A percentile compares a stretch with the other conserved stretches of the same genome.
Evolutionary conservation across 2,329 filamentous ascomycete species (phyloP).

Genomic region (Microdochium trichocladiopsis): DNA sequence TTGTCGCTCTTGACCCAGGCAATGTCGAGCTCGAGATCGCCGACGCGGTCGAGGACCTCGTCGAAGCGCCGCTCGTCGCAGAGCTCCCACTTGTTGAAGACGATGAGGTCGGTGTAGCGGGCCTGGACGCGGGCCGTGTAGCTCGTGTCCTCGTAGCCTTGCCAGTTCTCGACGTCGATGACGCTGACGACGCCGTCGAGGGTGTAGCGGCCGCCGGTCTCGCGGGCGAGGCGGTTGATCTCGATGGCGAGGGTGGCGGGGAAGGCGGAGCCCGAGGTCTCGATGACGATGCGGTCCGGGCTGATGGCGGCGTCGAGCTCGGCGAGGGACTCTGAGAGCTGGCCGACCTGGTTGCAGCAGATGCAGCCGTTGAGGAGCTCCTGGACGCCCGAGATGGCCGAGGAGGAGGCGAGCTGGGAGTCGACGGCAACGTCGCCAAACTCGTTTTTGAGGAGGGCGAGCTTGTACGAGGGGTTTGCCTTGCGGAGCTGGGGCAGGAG

Average conservation of each 20-base stretch:
- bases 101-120: constrained; percentile 79
- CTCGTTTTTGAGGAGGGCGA: constrained; percentile 96
- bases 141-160: constrained; percentile 84
- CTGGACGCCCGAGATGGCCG: constrained; percentile 79
- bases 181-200: constrained; percentile 87
- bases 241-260: constrained; percentile 88
- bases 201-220: constrained; percentile 59
- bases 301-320: constrained; percentile 53
- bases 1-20: constrained; percentile 80
- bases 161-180: constrained; percentile 92
- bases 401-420: constrained; percentile 78
- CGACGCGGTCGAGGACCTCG: constrained; percentile 68
- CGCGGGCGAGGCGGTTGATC: constrained; percentile 70
- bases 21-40: constrained; percentile 72
- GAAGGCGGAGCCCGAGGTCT: constrained; percentile 84
- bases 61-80: constrained; percentile 70
- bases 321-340: constrained; percentile 72
- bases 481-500: constrained; percentile 82
- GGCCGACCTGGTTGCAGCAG: constrained; percentile 96
- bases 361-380: constrained; percentile 97
- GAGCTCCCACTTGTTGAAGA: constrained; percentile 89
- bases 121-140: constrained; percentile 87
- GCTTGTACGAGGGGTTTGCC: constrained; percentile 67
- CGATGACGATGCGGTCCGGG: constrained; percentile 86
- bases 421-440: constrained; percentile 94